phyloP scores from a whole-genome alignment of 2,329 filamentous ascomycete genomes.

The Colletotrichum truncatum region DNA sequence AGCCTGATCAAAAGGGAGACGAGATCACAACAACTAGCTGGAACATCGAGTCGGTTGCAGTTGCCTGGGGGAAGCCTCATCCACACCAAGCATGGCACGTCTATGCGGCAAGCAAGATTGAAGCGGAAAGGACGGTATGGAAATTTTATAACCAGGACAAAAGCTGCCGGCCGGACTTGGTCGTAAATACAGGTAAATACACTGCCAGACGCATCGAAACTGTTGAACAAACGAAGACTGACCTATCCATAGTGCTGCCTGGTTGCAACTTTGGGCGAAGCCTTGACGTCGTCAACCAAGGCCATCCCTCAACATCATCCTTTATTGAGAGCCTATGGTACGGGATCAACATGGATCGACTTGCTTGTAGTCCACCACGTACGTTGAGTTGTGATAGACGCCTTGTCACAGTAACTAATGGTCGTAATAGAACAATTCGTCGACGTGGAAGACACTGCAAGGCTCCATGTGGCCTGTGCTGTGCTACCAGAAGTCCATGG shows the following conservation, averaged over 20 bases:
- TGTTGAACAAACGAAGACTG: conserved; percentile 33
- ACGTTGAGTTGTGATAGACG: neutral
- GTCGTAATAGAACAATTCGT: conserved; percentile 50
- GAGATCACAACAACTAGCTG: conserved; percentile 40
- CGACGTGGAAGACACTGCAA: conserved; percentile 58
- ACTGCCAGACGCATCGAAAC: conserved; percentile 33
- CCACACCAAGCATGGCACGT: conserved; percentile 38
- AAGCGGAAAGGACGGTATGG: conserved; percentile 48
- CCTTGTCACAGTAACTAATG: neutral
- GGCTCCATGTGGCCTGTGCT: conserved; percentile 61
- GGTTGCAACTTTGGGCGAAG: conserved; percentile 38
- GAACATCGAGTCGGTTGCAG: conserved; percentile 44
- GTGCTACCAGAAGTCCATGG: conserved; percentile 53
- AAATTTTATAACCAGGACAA: conserved; percentile 44
- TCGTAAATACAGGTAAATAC: conserved; percentile 40
- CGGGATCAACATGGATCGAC: conserved; percentile 24
- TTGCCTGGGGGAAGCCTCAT: conserved; percentile 46
- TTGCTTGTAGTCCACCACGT: conserved; percentile 19
- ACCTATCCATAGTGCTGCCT: conserved; percentile 35
- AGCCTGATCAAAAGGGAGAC: neutral
- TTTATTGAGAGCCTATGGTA: conserved; percentile 35
- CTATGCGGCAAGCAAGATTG: conserved; percentile 50
- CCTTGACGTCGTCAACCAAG: conserved; percentile 33
- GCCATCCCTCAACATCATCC: conserved; percentile 35
- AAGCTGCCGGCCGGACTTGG: conserved; percentile 44